Conservation (phyloP, 2,329 filamentous ascomycete genomes). For the Calycina marina region DNA sequence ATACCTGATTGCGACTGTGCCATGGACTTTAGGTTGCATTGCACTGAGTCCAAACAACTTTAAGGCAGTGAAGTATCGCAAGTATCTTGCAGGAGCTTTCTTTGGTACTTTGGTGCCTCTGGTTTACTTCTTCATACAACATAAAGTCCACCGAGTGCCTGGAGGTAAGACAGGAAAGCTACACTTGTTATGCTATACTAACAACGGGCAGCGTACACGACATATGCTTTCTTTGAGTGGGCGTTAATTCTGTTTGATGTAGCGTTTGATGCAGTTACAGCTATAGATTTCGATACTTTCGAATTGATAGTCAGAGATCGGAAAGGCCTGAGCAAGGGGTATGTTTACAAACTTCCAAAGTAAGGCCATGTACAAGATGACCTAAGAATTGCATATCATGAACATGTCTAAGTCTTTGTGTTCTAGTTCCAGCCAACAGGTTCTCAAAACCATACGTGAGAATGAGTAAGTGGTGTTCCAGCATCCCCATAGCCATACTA, state of each 20-base stretch:
- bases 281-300: constrained; percentile 78
- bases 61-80: constrained; percentile 74
- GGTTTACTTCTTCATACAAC: constrained; percentile 95
- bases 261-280: constrained; percentile 88
- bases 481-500: constrained; percentile 17
- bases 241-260: constrained; percentile 88
- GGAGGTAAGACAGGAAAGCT: constrained; percentile 54
- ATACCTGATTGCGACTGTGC: constrained; percentile 84
- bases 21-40: constrained; percentile 88
- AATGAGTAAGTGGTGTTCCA: constrained; percentile 50
- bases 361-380: constrained; percentile 44
- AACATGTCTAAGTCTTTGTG: constrained; percentile 22
- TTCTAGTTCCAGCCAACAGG: constrained; percentile 27
- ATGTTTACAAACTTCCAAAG: constrained; percentile 90
- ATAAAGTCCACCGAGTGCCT: constrained; percentile 87
- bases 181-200: neutral
- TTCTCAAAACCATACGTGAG: constrained; percentile 40
- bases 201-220: constrained; percentile 65
- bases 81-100: constrained; percentile 68
- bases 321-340: constrained; percentile 90
- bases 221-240: constrained; percentile 97
- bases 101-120: constrained; percentile 83
- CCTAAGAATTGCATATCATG: constrained; percentile 14
- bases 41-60: constrained; percentile 75
- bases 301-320: constrained; percentile 81